Conservation (phyloP, 2,329 filamentous ascomycete genomes). For the Alternaria hordeiaustralica region DNA sequence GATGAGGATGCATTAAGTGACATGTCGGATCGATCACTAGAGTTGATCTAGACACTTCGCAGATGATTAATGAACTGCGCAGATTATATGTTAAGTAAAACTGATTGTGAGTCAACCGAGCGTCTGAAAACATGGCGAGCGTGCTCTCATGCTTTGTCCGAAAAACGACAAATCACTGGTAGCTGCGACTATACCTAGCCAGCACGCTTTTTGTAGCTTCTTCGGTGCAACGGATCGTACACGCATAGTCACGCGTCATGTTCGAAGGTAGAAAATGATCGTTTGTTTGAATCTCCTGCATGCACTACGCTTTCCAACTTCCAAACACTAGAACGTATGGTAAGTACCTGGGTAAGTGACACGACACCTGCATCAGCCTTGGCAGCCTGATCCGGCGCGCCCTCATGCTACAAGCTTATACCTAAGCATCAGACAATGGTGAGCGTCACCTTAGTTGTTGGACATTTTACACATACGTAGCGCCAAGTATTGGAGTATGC, state of each 20-base stretch:
- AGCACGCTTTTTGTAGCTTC: too few species aligned
- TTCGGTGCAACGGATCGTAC: too few species aligned
- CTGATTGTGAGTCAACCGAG: neutral
- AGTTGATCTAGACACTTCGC: neutral
- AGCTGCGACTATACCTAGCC: too few species aligned
- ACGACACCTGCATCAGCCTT: neutral
- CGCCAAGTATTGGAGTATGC: neutral
- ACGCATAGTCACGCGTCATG: too few species aligned
- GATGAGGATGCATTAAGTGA: neutral
- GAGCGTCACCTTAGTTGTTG: neutral
- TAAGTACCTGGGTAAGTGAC: too few species aligned
- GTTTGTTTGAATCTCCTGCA: too few species aligned
- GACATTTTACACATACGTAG: neutral
- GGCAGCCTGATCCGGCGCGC: neutral
- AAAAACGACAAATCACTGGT: too few species aligned
- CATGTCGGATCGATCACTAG: neutral
- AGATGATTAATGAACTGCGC: neutral
- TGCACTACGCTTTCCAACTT: too few species aligned
- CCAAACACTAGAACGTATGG: too few species aligned
- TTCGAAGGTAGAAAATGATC: too few species aligned
- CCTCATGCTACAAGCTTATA: neutral
- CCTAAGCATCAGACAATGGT: neutral
- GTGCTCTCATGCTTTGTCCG: neutral
- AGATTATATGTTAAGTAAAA: neutral
- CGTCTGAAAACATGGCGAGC: neutral